Evolutionary conservation across 768 basidiomycete species (phyloP).

Genomic region (Boletus subparvulus): DNA sequence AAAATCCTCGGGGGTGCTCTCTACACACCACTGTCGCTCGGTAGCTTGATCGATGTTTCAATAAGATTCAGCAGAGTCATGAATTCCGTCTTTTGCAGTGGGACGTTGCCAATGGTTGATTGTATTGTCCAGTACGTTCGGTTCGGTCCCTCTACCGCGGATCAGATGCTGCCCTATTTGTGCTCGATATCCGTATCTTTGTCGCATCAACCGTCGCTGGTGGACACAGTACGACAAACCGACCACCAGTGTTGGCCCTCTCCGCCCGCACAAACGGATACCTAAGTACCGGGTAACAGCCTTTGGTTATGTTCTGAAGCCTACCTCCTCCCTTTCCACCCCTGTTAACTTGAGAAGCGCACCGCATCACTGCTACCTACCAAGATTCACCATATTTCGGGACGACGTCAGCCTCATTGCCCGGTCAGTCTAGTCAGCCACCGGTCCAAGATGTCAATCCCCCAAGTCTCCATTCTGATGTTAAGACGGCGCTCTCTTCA

Average conservation of each 20-base stretch:
- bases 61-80: neutral
- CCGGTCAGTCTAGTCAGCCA: constrained; percentile 11
- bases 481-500: neutral
- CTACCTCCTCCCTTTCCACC: too few species aligned
- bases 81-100: neutral
- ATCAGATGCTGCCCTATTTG: neutral
- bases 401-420: constrained; percentile 13
- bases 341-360: neutral
- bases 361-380: neutral
- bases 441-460: neutral
- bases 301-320: neutral
- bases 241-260: too few species aligned
- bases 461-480: neutral
- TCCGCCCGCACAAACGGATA: neutral
- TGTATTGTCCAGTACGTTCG: neutral
- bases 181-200: neutral
- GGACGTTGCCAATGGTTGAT: neutral
- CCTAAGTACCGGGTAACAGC: neutral
- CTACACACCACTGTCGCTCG: neutral
- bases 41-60: neutral
- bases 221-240: neutral
- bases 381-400: neutral
- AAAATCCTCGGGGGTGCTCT: neutral
- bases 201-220: neutral
- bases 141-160: neutral